A percentile compares a stretch with the other conserved stretches of the same genome.
Conservation (phyloP, 2,329 filamentous ascomycete genomes). For the Neofusicoccum ribis region DNA sequence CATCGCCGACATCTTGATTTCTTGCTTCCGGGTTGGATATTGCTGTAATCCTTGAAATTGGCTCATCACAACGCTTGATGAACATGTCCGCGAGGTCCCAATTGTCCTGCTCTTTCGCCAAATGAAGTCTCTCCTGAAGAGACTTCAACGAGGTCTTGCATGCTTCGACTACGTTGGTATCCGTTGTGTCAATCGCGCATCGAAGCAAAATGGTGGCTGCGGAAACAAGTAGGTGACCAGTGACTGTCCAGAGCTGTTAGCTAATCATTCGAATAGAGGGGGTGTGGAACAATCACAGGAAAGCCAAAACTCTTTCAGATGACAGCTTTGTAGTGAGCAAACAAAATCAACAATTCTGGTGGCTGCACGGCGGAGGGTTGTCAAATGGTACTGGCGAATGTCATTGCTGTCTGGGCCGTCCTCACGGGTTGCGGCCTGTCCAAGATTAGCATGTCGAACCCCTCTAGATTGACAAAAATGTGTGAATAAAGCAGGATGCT, state of each 20-base stretch:
- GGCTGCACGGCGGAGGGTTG: conserved; percentile 50
- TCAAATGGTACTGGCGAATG: conserved; percentile 27
- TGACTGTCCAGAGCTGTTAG: conserved; percentile 34
- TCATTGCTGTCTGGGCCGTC: conserved; percentile 28
- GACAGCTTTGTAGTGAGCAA: conserved; percentile 45
- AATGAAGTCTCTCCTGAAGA: neutral
- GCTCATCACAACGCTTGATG: conserved; percentile 10
- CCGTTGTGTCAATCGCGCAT: conserved; percentile 53
- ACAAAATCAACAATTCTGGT: conserved; percentile 54
- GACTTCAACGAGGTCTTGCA: neutral
- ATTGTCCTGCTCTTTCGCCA: neutral
- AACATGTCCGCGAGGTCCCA: conserved; percentile 20
- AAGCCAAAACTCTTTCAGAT: conserved; percentile 57
- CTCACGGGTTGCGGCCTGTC: conserved; percentile 16
- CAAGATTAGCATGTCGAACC: no score
- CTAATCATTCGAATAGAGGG: neutral
- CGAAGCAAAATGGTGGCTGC: conserved; percentile 55
- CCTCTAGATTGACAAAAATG: no score
- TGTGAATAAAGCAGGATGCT: no score
- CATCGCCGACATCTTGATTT: neutral
- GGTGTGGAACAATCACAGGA: conserved; percentile 24
- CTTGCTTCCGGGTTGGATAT: no score
- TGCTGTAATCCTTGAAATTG: conserved; percentile 8
- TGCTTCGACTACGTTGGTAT: conserved; percentile 26
- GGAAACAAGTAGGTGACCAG: conserved; percentile 55